Conservation (phyloP, 2,329 filamentous ascomycete species). For the Trichophyton mentagrophytes region DNA sequence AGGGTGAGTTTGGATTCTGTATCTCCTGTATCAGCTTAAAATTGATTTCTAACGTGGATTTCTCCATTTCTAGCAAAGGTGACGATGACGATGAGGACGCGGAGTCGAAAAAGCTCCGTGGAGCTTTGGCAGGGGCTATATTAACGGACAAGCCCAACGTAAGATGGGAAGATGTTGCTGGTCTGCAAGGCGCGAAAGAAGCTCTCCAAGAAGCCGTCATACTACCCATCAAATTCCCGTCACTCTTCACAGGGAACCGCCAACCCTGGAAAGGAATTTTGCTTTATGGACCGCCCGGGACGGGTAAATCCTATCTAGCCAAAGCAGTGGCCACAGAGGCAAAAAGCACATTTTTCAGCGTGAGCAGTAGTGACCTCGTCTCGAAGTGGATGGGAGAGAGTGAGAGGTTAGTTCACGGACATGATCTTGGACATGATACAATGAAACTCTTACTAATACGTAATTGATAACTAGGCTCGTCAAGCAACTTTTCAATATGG, state of each 20-base stretch:
- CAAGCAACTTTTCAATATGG: conserved; percentile 94
- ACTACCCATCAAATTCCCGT: conserved; percentile 94
- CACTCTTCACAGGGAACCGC: conserved; percentile 87
- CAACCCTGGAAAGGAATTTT: conserved; percentile 98
- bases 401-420: conserved; percentile 56
- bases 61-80: conserved; percentile 25
- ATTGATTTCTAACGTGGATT: background rate
- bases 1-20: conserved; percentile 31
- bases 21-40: background rate
- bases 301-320: conserved; percentile 92
- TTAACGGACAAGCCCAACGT: conserved; percentile 91
- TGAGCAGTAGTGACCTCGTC: conserved; percentile 91
- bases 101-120: conserved; percentile 89
- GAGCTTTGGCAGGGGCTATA: conserved; percentile 81
- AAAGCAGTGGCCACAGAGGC: conserved; percentile 97
- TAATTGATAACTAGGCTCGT: conserved; percentile 52
- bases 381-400: conserved; percentile 99
- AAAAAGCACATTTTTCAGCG: conserved; percentile 98
- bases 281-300: conserved; percentile 89
- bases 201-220: conserved; percentile 96
- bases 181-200: conserved; percentile 86
- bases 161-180: conserved; percentile 95
- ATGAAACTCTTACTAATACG: background rate
- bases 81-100: conserved; percentile 63
- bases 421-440: background rate